Percentiles rank a stretch among this genome's conserved stretches.
phyloP scores from a whole-genome alignment of 2,329 filamentous ascomycete species.

The Colletotrichum gigasporum region DNA sequence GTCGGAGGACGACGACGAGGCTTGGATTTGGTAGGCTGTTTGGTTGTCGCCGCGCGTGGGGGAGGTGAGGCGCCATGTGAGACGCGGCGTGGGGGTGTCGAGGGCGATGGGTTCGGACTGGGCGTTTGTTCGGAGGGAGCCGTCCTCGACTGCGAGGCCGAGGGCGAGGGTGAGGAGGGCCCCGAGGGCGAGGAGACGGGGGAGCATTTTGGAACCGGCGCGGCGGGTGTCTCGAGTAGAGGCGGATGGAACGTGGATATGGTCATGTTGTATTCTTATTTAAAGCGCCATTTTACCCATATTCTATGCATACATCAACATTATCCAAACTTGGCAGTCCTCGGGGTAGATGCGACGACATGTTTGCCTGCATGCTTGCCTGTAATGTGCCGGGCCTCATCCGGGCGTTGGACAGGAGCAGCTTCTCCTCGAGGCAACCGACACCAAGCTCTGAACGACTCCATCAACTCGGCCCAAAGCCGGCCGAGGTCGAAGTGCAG shows the following conservation, averaged over 20 bases:
- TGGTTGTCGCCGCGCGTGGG: background rate
- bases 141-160: slow-evolving; percentile 1
- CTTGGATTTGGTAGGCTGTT: slow-evolving; percentile 14
- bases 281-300: too few relatives aligned
- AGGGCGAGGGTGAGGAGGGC: background rate
- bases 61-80: slow-evolving; percentile 8
- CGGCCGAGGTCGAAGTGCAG: background rate
- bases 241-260: background rate
- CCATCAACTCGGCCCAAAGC: background rate
- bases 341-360: too few relatives aligned
- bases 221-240: background rate
- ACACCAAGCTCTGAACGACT: background rate
- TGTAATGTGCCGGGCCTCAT: too few relatives aligned
- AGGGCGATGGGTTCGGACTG: slow-evolving; percentile 9
- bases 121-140: slow-evolving; percentile 18
- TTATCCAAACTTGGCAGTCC: too few relatives aligned
- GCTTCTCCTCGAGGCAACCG: background rate
- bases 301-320: too few relatives aligned
- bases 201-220: background rate
- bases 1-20: background rate
- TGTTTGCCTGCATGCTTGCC: too few relatives aligned
- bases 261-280: background rate
- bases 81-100: slow-evolving; percentile 9
- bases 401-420: too few relatives aligned
- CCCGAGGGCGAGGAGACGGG: background rate